These are phyloP conservation scores for Hypoxylon subgilvum DNA, from an alignment of 495 filamentous ascomycete species.

Conservation along the genomic window DNA sequence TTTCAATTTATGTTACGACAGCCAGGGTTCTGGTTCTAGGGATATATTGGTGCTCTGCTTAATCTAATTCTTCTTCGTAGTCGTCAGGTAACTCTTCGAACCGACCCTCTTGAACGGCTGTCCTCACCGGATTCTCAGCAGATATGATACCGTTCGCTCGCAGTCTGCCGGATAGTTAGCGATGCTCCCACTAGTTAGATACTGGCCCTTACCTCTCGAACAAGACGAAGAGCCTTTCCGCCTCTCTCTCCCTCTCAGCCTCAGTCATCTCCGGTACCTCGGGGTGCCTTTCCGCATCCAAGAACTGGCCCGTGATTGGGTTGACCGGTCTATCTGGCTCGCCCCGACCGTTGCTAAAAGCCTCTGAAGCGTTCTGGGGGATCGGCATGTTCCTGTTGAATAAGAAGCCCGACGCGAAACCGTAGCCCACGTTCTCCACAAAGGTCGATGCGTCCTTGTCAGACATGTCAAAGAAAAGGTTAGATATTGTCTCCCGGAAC, in stretches of 20 bases:
- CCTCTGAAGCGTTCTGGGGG: slow-evolving; percentile 68
- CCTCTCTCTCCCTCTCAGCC: slow-evolving; percentile 91
- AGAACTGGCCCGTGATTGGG: slow-evolving; percentile 86
- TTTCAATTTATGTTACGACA: too few species aligned
- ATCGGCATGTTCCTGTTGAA: slow-evolving; percentile 80
- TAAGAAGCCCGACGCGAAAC: slow-evolving; percentile 88
- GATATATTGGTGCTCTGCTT: background rate
- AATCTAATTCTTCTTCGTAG: slow-evolving; percentile 50
- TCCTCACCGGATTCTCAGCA: slow-evolving; percentile 83
- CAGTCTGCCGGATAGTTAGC: slow-evolving; percentile 59
- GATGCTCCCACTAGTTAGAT: background rate
- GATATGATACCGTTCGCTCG: slow-evolving; percentile 82
- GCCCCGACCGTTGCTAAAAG: slow-evolving; percentile 48
- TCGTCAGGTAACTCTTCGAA: slow-evolving; percentile 71
- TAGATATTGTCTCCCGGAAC: slow-evolving; percentile 75
- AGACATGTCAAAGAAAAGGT: slow-evolving; percentile 85
- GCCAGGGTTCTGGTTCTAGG: background rate
- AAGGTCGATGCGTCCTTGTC: slow-evolving; percentile 73
- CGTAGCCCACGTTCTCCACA: slow-evolving; percentile 85
- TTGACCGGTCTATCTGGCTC: slow-evolving; percentile 62
- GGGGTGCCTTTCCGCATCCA: slow-evolving; percentile 68
- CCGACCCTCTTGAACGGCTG: slow-evolving; percentile 76
- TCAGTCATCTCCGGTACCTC: slow-evolving; percentile 76
- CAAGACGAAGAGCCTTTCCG: slow-evolving; percentile 89
- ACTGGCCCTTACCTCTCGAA: slow-evolving; percentile 76